A percentile compares a stretch with the other conserved stretches of the same genome.
phyloP scores from a whole-genome alignment of 495 filamentous ascomycete genomes.

The Penicillium ochrochloron region DNA sequence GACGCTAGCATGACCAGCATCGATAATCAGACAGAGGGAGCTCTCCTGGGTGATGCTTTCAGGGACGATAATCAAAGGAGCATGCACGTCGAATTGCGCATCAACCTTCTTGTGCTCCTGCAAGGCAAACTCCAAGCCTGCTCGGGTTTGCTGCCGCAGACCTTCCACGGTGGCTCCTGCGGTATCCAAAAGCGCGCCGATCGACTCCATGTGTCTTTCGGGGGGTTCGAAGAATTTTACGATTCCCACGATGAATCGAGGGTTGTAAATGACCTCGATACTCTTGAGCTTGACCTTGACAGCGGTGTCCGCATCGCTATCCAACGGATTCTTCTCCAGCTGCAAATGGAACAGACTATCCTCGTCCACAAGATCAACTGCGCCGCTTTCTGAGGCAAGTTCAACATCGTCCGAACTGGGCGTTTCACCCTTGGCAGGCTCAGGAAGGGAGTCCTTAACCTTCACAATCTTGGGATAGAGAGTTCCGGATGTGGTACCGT shows the following conservation, averaged over 20 bases:
- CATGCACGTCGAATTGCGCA: constrained; percentile 92
- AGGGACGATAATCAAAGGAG: constrained; percentile 93
- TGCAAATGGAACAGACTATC: constrained; percentile 87
- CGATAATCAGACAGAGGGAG: constrained; percentile 87
- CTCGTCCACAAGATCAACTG: constrained; percentile 61
- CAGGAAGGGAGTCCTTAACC: constrained; percentile 80
- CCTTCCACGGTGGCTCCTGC: constrained; percentile 95
- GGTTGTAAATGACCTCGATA: constrained; percentile 96
- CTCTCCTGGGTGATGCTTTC: constrained; percentile 82
- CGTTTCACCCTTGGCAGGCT: constrained; percentile 48
- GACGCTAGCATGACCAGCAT: constrained; percentile 93
- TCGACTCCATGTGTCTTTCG: constrained; percentile 97
- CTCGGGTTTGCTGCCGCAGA: constrained; percentile 90
- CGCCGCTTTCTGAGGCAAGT: constrained; percentile 55
- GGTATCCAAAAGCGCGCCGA: constrained; percentile 89
- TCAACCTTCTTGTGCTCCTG: constrained; percentile 98
- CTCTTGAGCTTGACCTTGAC: constrained; percentile 91
- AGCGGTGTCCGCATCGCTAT: constrained; percentile 87
- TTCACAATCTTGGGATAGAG: constrained; percentile 92
- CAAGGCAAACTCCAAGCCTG: constrained; percentile 92
- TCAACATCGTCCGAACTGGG: constrained; percentile 62
- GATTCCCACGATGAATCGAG: constrained; percentile 85
- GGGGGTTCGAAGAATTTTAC: constrained; percentile 95
- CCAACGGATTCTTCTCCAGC: constrained; percentile 92
- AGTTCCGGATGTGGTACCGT: constrained; percentile 89